Evolutionary conservation across 1,284 basidiomycete genomes (phyloP).

Genomic region (Filobasidium uniguttulatum): DNA sequence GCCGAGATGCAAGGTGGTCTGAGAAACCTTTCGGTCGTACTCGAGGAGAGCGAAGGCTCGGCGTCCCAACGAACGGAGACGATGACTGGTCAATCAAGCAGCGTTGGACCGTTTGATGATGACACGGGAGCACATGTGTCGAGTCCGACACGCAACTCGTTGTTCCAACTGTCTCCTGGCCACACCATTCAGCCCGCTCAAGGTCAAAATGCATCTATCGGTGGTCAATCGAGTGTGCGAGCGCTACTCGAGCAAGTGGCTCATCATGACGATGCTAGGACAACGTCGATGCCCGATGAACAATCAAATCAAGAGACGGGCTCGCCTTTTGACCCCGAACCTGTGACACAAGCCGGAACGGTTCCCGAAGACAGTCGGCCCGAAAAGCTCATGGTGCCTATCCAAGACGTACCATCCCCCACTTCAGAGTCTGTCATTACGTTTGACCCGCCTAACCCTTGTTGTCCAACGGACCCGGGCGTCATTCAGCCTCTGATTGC

Average conservation of each 20-base stretch:
- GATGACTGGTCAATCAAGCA: background rate
- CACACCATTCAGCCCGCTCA: conserved; percentile 6
- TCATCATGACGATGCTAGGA: too few relatives aligned
- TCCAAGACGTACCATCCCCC: conserved; percentile 2
- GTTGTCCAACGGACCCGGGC: conserved; percentile 65
- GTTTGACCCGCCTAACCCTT: conserved; percentile 52
- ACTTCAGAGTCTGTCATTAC: conserved; percentile 2
- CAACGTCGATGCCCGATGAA: background rate
- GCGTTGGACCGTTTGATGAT: background rate
- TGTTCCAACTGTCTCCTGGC: conserved; percentile 12
- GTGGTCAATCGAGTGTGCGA: too few relatives aligned
- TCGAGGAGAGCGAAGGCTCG: conserved; percentile 9
- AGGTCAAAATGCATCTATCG: background rate
- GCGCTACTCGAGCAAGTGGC: too few relatives aligned
- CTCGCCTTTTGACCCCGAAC: background rate
- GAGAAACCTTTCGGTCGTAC: conserved; percentile 4
- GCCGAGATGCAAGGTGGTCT: too few relatives aligned
- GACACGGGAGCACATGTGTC: background rate
- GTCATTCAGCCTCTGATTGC: conserved; percentile 52
- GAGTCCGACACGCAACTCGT: background rate
- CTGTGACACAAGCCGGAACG: conserved; percentile 6
- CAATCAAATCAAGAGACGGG: background rate
- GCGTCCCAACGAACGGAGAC: background rate
- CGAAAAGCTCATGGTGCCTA: background rate
- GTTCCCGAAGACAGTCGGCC: background rate